Percentiles rank a stretch among this genome's conserved stretches.
These are phyloP conservation scores for Neurospora africana DNA, from an alignment of 495 filamentous ascomycete species.

Conservation along the genomic window DNA sequence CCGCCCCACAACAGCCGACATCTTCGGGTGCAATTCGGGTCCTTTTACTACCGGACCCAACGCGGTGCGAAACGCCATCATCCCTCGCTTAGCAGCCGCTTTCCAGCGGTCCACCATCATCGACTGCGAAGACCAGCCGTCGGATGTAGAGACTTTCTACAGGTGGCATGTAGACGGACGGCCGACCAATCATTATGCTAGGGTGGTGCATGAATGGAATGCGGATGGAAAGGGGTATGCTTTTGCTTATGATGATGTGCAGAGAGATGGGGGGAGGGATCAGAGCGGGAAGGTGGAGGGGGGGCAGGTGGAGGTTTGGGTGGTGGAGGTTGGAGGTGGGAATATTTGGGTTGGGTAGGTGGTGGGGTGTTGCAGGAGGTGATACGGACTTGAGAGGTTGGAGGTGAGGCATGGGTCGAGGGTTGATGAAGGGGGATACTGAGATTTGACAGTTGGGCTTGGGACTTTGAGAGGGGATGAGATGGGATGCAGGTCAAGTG, in stretches of 20 bases:
- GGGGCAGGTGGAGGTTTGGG: constrained; percentile 47
- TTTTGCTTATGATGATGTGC: constrained; percentile 74
- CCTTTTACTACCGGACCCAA: constrained; percentile 50
- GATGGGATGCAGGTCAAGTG: neutral
- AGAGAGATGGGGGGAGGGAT: constrained; percentile 47
- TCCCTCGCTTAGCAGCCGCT: constrained; percentile 54
- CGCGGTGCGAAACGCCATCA: constrained; percentile 49
- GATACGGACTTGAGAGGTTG: neutral
- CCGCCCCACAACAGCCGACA: constrained; percentile 52
- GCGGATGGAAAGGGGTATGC: constrained; percentile 62
- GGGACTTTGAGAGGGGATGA: neutral
- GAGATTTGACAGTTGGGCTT: neutral
- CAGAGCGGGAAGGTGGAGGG: constrained; percentile 58
- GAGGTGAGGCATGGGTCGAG: neutral
- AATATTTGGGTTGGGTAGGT: constrained; percentile 16
- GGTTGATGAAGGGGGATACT: neutral
- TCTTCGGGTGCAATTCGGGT: constrained; percentile 62
- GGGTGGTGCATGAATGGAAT: constrained; percentile 57
- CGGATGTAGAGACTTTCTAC: constrained; percentile 44
- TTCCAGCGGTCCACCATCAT: constrained; percentile 52
- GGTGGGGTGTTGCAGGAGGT: neutral
- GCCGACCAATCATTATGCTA: constrained; percentile 61
- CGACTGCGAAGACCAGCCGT: constrained; percentile 40
- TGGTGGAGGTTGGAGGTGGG: constrained; percentile 55
- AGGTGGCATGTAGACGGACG: constrained; percentile 14